Conservation (phyloP, 768 basidiomycete species). For the Psilocybe subaeruginosa region DNA sequence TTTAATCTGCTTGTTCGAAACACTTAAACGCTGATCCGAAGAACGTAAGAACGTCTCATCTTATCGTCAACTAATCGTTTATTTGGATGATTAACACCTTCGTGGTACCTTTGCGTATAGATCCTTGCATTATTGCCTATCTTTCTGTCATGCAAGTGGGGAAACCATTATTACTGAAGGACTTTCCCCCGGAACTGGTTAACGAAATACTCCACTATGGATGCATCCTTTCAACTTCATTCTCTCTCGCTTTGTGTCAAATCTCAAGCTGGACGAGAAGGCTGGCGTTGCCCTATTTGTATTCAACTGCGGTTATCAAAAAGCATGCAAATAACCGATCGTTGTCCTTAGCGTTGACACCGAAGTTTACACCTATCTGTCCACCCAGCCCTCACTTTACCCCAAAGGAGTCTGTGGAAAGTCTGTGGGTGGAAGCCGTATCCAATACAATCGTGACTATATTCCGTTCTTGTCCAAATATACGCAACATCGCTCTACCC, state of each 20-base stretch:
- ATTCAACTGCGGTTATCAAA: slow-evolving; percentile 20
- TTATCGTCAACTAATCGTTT: too few relatives aligned
- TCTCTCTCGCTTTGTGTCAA: slow-evolving; percentile 21
- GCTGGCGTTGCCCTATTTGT: slow-evolving; percentile 28
- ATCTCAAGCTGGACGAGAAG: slow-evolving; percentile 25
- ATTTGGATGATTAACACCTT: too few relatives aligned
- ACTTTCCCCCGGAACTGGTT: slow-evolving; percentile 26
- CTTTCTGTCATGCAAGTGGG: too few relatives aligned
- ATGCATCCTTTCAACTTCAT: slow-evolving; percentile 17
- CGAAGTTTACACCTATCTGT: not conserved
- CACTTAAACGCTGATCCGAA: too few relatives aligned
- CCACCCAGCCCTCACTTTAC: slow-evolving; percentile 7
- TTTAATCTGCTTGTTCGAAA: too few relatives aligned
- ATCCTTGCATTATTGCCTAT: too few relatives aligned
- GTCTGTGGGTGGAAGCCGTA: slow-evolving; percentile 22
- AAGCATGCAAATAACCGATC: not conserved
- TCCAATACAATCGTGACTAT: slow-evolving; percentile 21
- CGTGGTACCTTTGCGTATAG: too few relatives aligned
- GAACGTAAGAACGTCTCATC: too few relatives aligned
- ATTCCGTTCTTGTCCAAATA: slow-evolving; percentile 18
- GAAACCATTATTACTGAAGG: not conserved
- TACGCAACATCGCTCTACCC: slow-evolving; percentile 21
- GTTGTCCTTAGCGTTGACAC: slow-evolving; percentile 2
- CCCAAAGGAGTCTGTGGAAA: slow-evolving; percentile 14
- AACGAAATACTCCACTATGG: slow-evolving; percentile 22